These are phyloP conservation scores for Leccinum aurantiacum DNA, from an alignment of 768 basidiomycete species.

Conservation along the genomic window DNA sequence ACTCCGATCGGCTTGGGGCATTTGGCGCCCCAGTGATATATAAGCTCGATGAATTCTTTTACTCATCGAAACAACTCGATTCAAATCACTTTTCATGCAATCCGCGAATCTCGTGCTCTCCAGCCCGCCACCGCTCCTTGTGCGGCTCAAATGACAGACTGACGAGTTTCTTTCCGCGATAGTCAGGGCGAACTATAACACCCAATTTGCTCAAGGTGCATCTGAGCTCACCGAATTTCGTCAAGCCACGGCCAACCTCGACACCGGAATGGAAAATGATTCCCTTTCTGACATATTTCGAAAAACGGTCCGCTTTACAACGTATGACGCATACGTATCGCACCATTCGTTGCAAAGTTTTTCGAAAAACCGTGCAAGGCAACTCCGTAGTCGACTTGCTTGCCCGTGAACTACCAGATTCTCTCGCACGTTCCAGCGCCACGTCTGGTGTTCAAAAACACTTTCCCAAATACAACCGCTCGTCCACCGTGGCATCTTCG, in stretches of 20 bases:
- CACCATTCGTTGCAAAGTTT: neutral
- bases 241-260: no score
- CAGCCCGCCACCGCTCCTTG: no score
- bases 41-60: no score
- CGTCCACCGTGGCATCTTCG: neutral
- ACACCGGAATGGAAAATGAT: no score
- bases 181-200: no score
- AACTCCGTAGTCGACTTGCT: neutral
- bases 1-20: conserved; percentile 30
- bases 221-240: no score
- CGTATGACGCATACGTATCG: neutral
- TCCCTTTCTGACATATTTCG: neutral
- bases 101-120: no score
- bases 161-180: no score
- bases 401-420: neutral
- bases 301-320: neutral
- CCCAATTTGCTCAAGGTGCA: no score
- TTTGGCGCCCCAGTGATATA: conserved; percentile 26
- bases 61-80: no score
- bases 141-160: no score
- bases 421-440: neutral
- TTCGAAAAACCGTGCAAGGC: neutral
- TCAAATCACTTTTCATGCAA: neutral
- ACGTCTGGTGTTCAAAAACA: neutral
- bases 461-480: neutral